Evolutionary conservation across 1,139 yeast genomes (phyloP).

Genomic region (Pichia sp.): DNA sequence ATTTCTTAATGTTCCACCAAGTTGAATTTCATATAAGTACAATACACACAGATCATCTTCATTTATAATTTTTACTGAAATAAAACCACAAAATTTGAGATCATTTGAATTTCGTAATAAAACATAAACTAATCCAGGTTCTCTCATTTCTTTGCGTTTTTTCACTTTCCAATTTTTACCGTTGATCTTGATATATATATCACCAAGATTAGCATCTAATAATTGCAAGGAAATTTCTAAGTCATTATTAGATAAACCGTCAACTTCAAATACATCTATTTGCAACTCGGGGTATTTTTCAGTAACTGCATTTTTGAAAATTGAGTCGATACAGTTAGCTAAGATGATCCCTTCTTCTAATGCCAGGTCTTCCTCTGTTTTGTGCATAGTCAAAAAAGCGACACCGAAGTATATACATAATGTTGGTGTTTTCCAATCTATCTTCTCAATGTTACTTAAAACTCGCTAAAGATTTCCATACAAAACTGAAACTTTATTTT

Average conservation of each 20-base stretch:
- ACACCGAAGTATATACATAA: background rate
- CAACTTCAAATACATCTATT: background rate
- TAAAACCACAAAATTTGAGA: slow-evolving; percentile 9
- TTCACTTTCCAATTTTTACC: slow-evolving; percentile 33
- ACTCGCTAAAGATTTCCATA: too few relatives aligned
- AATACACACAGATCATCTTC: slow-evolving; percentile 33
- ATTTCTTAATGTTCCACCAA: slow-evolving; percentile 31
- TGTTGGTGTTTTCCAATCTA: background rate
- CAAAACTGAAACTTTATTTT: too few relatives aligned
- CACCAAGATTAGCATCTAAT: slow-evolving; percentile 17
- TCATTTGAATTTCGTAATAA: slow-evolving; percentile 1
- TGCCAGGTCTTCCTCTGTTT: background rate
- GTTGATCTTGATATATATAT: slow-evolving; percentile 10
- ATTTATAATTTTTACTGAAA: slow-evolving; percentile 24
- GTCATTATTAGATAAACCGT: slow-evolving; percentile 1
- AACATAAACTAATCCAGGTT: slow-evolving; percentile 31
- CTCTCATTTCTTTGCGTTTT: slow-evolving; percentile 38
- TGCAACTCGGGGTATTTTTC: background rate
- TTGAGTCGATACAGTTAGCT: too few relatives aligned
- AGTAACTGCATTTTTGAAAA: background rate
- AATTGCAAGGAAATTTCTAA: slow-evolving; percentile 8
- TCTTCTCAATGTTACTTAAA: background rate
- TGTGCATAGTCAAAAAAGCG: background rate
- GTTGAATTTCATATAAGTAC: slow-evolving; percentile 45
- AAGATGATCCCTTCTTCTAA: background rate